Conservation (phyloP, 2,329 filamentous ascomycete species). For the Graphium sp. region DNA sequence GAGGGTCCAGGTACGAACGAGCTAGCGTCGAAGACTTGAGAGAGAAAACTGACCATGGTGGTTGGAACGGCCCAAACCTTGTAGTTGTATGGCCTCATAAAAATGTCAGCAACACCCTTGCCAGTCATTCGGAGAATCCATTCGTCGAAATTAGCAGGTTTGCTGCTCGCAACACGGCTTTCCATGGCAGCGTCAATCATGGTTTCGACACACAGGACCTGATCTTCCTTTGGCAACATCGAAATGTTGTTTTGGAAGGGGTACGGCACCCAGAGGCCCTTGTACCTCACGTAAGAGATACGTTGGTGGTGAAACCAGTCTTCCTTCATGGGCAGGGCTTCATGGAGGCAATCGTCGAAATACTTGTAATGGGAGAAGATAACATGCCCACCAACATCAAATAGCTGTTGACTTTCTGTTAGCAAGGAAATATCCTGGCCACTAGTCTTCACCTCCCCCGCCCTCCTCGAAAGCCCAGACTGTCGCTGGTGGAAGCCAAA, state of each 20-base stretch:
- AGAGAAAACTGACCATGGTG: conserved; percentile 53
- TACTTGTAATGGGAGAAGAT: conserved; percentile 99
- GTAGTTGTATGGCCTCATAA: conserved; percentile 99
- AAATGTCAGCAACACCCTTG: conserved; percentile 75
- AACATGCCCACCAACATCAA: conserved; percentile 95
- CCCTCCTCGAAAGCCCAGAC: conserved; percentile 1
- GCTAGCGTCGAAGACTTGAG: neutral
- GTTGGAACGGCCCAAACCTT: conserved; percentile 99
- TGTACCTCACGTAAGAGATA: conserved; percentile 97
- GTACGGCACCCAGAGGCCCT: conserved; percentile 92
- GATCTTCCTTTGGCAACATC: conserved; percentile 92
- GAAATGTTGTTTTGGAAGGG: conserved; percentile 99
- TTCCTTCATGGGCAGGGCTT: conserved; percentile 81
- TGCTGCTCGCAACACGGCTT: conserved; percentile 69
- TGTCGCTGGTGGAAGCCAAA: conserved; percentile 5
- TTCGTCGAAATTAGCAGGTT: conserved; percentile 95
- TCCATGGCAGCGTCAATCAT: conserved; percentile 90
- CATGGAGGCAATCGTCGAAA: conserved; percentile 97
- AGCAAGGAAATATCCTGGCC: conserved; percentile 1
- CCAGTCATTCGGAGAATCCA: conserved; percentile 94
- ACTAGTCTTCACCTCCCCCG: no score
- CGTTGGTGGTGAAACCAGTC: conserved; percentile 98
- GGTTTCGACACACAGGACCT: conserved; percentile 85
- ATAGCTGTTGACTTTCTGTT: conserved; percentile 43
- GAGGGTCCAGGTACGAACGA: conserved; percentile 3